Evolutionary conservation across 257 asterid genomes (phyloP).

Genomic region (Solanum chaucha): DNA sequence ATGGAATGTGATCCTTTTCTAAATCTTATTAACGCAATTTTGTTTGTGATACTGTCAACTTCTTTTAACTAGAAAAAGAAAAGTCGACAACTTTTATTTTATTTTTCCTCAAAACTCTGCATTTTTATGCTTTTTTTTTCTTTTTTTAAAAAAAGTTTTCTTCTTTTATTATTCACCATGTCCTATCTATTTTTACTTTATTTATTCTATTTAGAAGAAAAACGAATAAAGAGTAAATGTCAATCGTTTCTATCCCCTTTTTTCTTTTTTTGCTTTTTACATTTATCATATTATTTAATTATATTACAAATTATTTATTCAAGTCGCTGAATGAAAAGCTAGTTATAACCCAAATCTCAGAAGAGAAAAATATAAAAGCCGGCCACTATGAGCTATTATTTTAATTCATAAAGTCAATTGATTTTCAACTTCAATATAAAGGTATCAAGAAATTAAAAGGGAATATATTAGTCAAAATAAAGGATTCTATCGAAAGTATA

Average conservation of each 20-base stretch:
- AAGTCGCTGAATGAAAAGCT: not conserved
- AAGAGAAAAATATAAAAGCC: not conserved
- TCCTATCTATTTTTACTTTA: not conserved
- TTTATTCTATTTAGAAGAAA: not conserved
- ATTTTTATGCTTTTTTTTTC: not conserved
- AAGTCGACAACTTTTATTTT: not conserved
- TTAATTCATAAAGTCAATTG: not conserved
- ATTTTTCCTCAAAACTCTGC: not conserved
- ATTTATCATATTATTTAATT: not conserved
- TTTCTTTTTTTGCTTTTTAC: not conserved
- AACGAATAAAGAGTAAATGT: not conserved
- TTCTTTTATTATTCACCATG: not conserved
- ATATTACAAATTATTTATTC: not conserved
- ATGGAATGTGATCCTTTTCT: fast-evolving
- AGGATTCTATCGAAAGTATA: no score
- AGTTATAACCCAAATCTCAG: not conserved
- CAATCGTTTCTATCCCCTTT: not conserved
- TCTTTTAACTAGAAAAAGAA: not conserved
- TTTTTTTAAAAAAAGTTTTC: no score
- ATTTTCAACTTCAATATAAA: not conserved
- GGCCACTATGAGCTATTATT: not conserved
- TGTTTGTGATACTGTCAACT: not conserved
- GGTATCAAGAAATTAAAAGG: not conserved
- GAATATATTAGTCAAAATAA: no score
- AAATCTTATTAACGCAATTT: not conserved